Base-by-base conservation (phyloP, 805 yeast genomes). In the Brettanomyces bruxellensis region DNA sequence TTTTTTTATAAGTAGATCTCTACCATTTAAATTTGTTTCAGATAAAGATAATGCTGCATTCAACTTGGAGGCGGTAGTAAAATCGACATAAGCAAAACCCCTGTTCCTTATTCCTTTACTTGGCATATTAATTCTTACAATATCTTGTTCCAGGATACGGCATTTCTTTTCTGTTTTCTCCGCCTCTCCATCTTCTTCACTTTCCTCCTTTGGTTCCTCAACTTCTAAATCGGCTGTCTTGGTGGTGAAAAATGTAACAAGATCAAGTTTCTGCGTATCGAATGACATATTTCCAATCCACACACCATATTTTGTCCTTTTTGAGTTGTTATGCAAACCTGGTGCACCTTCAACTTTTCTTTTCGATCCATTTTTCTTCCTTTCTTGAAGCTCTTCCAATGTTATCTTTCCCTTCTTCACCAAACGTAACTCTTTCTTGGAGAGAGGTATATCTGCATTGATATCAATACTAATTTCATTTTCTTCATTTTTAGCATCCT, bases 271-370 rank as follows among this genome's bases (percentile, higher is more conserved):
- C 0, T 81, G 72, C 4, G 96, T 87, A 45, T 86, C 93, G 57
- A 83, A 93, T 0, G 96, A 74, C 51, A 93, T 66, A 61, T 93
- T 93, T 39, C 99, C 99, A 41, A 93, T 77, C 99, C 99, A 93
- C 34, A 89, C 93, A 40, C 95, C 95, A 56, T 67, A 76, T 46
- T 73, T 77, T 4, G 82, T 73, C 58, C 71, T 71, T 44, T 68
- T 69, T 5, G 45, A 42, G 34, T 34, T 42, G 22, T 42, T 42
- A 25, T 34, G 18, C 12, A 42, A 25, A 34, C 58, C 59, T 43
- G 41, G 39, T 25, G 38, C 25, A 42, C 35, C 24, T 38, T 36
- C 38, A 22, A 54, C 50, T 5, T 48, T 34, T 23, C 25, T 25
- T 25, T 47, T 49, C n/a, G 47, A n/a, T 34, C 66, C 55, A 47